Base-by-base conservation (phyloP, 2,329 filamentous ascomycete species). In the Aspergillus tamarii region DNA sequence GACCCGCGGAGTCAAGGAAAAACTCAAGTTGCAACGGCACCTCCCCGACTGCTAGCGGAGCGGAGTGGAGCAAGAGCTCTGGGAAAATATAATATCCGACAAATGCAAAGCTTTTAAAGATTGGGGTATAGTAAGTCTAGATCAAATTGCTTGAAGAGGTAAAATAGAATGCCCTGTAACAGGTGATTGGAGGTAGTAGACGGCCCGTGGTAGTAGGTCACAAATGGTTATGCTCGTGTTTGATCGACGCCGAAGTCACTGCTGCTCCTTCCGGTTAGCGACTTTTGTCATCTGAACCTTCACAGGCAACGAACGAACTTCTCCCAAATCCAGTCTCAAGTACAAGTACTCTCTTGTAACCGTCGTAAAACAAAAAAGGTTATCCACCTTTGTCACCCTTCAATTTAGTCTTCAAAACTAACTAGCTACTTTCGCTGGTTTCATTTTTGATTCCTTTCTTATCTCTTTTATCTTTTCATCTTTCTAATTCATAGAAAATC, bases 251-350 rank as follows among this genome's bases (percentile, higher is more conserved):
- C 64, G 64, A 72, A 72, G 65, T 70, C 66, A 69, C 62, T 66
- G 63, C 62, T 69, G 64, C 72, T 72, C 58, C 66, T 74, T 74
- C 67, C 63, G 72, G 72, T 60, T 74, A 73, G 73, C 62, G 68
- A 60, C 54, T 66, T 69, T 68, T 67, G 63, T 64, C 67, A 69
- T 66, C 64, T 63, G 59, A 60, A 60, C 54, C 52, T 55, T 55
- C 52, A 55, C 28, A 9, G 34, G 34, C 14, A 36, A 16, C 14
- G 14, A 36, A 16, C 14, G 14, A 36, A 36, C 34, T 36, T 36
- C 34, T 8, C 34, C 21, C 28, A 53, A 53, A 11, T n/a, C 4
- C 26, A 23, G 23, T 10, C 16, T n/a, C 41, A 10, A 43, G 19
- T 43, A 43, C 41, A 10, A 43, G 8, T 21, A 43, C 39, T 21